Conservation (phyloP, 768 basidiomycete genomes). For the Pluteus cervinus region DNA sequence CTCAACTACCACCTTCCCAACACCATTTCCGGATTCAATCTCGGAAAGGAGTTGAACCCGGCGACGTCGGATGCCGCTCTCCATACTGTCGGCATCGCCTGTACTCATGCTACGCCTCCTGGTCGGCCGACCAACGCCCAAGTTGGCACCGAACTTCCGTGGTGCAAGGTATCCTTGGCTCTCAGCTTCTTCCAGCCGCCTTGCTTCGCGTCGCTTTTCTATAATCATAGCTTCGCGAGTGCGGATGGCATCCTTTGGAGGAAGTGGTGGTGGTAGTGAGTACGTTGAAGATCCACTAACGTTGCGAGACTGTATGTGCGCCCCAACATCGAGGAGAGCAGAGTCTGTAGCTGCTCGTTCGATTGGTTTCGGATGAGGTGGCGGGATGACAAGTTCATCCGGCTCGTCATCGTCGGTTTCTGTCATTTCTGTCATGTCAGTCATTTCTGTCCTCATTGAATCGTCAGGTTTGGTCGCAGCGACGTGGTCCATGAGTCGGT, state of each 20-base stretch:
- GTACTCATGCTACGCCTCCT: constrained; percentile 74
- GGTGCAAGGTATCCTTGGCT: constrained; percentile 23
- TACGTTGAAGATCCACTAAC: constrained; percentile 36
- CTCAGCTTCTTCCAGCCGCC: constrained; percentile 46
- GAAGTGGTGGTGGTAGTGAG: constrained; percentile 39
- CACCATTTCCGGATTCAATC: too few relatives aligned
- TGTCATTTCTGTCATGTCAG: too few relatives aligned
- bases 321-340: constrained; percentile 33
- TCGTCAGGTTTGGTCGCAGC: constrained; percentile 38
- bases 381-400: constrained; percentile 17
- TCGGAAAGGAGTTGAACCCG: constrained; percentile 33
- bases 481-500: constrained; percentile 69
- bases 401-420: constrained; percentile 34
- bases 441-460: constrained; percentile 34
- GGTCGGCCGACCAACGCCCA: constrained; percentile 45
- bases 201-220: constrained; percentile 61
- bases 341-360: constrained; percentile 52
- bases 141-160: constrained; percentile 11
- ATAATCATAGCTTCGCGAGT: constrained; percentile 63
- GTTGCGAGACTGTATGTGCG: too few relatives aligned
- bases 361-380: constrained; percentile 17
- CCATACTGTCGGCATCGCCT: constrained; percentile 55
- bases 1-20: constrained; percentile 23
- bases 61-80: constrained; percentile 24
- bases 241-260: constrained; percentile 62